Percentiles rank a stretch among this genome's conserved stretches.
Evolutionary conservation across 176 grass and related monocot species (phyloP).

Genomic region (Oryza rufipogon): DNA sequence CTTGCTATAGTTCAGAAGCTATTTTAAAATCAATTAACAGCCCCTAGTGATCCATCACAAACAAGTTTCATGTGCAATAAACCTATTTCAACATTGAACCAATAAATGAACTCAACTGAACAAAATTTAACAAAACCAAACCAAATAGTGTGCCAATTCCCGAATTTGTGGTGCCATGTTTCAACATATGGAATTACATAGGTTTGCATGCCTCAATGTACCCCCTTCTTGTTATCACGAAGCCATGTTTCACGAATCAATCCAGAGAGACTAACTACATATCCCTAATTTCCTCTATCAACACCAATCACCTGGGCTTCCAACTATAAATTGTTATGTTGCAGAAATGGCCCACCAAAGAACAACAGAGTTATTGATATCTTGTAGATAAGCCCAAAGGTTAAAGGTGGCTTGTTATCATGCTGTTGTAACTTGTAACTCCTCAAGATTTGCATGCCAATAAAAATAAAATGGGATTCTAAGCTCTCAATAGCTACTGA

Average conservation of each 20-base stretch:
- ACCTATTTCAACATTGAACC: neutral
- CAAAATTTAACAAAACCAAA: neutral
- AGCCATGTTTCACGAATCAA: neutral
- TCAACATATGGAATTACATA: neutral
- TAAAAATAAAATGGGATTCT: neutral
- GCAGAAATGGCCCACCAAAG: neutral
- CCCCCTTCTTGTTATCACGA: neutral
- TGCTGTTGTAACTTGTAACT: neutral
- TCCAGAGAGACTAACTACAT: neutral
- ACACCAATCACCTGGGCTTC: neutral
- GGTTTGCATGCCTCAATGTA: neutral
- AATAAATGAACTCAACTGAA: neutral
- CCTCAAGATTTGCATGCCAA: neutral
- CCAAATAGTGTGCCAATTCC: neutral
- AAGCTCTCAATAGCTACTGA: neutral
- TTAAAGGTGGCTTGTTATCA: neutral
- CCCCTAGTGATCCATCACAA: neutral
- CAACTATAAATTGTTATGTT: neutral
- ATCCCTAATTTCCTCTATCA: neutral
- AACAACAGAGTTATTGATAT: neutral
- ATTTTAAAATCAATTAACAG: neutral
- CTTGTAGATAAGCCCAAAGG: neutral
- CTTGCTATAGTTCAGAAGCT: neutral
- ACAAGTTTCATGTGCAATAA: neutral
- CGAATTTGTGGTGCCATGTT: neutral